These are phyloP conservation scores for Pyrus pyrifolia DNA, from an alignment of 306 rosid species.

Conservation along the genomic window DNA sequence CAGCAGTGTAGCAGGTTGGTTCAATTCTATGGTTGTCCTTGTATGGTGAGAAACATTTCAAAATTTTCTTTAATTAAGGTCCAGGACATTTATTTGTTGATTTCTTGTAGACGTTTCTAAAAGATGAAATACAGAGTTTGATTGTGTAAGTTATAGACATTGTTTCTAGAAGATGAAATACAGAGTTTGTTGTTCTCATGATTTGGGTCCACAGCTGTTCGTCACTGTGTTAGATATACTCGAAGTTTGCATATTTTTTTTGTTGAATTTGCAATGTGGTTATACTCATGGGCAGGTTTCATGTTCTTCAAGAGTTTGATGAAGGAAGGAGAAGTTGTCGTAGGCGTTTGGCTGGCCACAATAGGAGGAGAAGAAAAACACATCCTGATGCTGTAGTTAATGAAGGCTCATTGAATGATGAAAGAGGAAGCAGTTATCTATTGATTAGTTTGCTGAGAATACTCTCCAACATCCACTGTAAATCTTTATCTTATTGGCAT, in stretches of 20 bases:
- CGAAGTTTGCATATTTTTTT: conserved; percentile 7
- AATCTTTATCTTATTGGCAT: conserved; percentile 21
- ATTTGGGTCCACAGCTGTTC: not conserved
- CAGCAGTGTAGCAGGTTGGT: conserved; percentile 94
- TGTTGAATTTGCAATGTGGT: conserved; percentile 21
- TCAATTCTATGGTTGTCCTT: conserved; percentile 5
- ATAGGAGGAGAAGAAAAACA: conserved; percentile 73
- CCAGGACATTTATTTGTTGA: not conserved
- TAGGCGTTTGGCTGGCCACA: conserved; percentile 85
- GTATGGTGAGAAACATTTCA: conserved; percentile 1
- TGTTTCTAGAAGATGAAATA: not conserved
- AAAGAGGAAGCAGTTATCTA: conserved; percentile 63
- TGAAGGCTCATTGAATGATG: conserved; percentile 56
- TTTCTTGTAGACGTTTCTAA: not conserved
- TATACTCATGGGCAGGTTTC: conserved; percentile 62
- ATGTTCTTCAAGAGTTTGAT: conserved; percentile 84
- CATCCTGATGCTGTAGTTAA: conserved; percentile 59
- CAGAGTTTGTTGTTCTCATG: not conserved
- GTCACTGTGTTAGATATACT: not conserved
- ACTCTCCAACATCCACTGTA: conserved; percentile 73
- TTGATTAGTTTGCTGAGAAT: conserved; percentile 60
- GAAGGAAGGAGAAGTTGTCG: conserved; percentile 97
- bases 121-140: not conserved
- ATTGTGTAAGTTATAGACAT: not conserved
- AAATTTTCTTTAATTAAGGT: not conserved